Evolutionary conservation across 257 asterid species (phyloP).

Genomic region (Solanum chmielewskii): DNA sequence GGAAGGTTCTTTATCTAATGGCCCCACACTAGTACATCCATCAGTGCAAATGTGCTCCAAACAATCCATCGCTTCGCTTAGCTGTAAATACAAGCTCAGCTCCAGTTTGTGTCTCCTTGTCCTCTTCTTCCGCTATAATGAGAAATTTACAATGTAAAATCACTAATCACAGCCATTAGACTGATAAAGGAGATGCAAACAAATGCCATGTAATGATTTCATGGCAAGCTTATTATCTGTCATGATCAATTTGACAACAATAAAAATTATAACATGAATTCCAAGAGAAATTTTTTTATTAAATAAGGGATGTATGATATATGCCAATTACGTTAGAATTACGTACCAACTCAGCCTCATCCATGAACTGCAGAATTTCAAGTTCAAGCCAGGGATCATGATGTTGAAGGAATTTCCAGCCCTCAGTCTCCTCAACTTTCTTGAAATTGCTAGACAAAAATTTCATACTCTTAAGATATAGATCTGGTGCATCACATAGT

Average conservation of each 20-base stretch:
- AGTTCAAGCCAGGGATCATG: slow-evolving; percentile 83
- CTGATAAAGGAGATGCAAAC: not conserved
- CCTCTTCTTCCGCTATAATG: slow-evolving; percentile 51
- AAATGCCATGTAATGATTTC: not conserved
- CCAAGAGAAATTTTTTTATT: not conserved
- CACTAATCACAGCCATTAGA: not conserved
- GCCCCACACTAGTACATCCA: slow-evolving; percentile 82
- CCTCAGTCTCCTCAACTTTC: slow-evolving; percentile 69
- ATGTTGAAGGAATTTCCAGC: slow-evolving; percentile 70
- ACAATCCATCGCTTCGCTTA: slow-evolving; percentile 90
- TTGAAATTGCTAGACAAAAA: slow-evolving; percentile 35
- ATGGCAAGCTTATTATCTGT: not conserved
- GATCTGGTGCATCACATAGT: slow-evolving; percentile 84
- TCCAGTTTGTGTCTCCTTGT: slow-evolving; percentile 44
- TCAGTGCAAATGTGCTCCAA: slow-evolving; percentile 78
- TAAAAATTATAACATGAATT: not conserved
- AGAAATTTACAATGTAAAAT: not conserved
- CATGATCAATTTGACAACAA: not conserved
- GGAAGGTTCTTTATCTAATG: slow-evolving; percentile 43
- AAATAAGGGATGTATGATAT: too few species aligned
- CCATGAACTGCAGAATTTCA: slow-evolving; percentile 69
- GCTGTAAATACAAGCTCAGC: slow-evolving; percentile 51
- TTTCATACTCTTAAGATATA: slow-evolving; percentile 61
- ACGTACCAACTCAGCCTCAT: slow-evolving; percentile 67
- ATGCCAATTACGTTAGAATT: not conserved